phyloP scores from a whole-genome alignment of 208 protist genomes.

The Porcisia deanei region DNA sequence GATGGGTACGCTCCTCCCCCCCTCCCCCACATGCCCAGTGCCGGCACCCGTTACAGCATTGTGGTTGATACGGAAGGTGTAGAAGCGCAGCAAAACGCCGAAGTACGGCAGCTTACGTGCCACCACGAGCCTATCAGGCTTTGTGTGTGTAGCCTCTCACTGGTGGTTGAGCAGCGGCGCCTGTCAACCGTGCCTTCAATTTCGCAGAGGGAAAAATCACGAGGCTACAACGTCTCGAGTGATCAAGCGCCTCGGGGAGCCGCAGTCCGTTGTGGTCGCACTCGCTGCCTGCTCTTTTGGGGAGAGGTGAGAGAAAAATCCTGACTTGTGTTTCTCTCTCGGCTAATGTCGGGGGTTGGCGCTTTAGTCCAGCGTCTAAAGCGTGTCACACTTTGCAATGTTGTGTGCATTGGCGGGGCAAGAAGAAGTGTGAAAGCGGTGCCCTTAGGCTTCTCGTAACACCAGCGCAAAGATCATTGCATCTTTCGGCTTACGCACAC shows the following conservation, averaged over 20 bases:
- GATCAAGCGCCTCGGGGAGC: constrained; percentile 47
- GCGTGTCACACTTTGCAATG: not conserved
- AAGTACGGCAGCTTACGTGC: constrained; percentile 45
- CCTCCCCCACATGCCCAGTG: constrained; percentile 3
- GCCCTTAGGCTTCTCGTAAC: constrained; percentile 8
- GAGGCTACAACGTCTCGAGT: constrained; percentile 73
- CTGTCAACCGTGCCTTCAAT: constrained; percentile 60
- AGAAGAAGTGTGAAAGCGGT: not conserved
- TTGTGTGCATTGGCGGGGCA: constrained; percentile 6
- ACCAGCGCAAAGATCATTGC: constrained; percentile 6
- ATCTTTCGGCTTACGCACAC: constrained; percentile 5
- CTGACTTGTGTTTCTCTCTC: constrained; percentile 45
- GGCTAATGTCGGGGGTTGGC: constrained; percentile 13
- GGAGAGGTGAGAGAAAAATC: constrained; percentile 26
- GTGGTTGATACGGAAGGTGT: constrained; percentile 51
- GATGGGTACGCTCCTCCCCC: constrained; percentile 26
- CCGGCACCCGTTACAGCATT: not conserved
- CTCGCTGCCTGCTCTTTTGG: constrained; percentile 10
- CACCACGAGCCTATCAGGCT: constrained; percentile 41
- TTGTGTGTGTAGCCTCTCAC: constrained; percentile 58
- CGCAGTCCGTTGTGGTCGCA: not conserved
- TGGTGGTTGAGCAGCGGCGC: constrained; percentile 56
- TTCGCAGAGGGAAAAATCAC: constrained; percentile 80
- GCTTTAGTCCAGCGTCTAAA: constrained; percentile 21
- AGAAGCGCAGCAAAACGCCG: constrained; percentile 79